These are phyloP conservation scores for Linnemannia zychae DNA, from an alignment of 192 early-diverging fungal species.

Conservation along the genomic window DNA sequence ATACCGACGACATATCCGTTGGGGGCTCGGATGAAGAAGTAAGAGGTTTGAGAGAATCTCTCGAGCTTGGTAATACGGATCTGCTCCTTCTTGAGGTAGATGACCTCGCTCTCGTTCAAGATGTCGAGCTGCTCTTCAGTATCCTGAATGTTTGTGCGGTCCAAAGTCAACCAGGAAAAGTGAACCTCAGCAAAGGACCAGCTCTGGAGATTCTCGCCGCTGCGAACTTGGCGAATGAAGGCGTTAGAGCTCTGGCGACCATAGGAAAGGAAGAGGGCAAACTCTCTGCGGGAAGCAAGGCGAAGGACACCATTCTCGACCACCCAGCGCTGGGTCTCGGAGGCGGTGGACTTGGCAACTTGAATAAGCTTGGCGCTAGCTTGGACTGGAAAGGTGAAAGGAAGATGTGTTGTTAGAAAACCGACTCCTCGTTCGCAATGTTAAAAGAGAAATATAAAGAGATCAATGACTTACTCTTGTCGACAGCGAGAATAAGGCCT, in stretches of 20 bases:
- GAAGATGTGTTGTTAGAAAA: not conserved
- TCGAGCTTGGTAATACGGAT: conserved; percentile 12
- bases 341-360: conserved; percentile 10
- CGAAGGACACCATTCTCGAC: conserved; percentile 39
- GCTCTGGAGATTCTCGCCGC: conserved; percentile 28
- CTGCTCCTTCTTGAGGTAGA: conserved; percentile 27
- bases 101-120: conserved; percentile 27
- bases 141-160: conserved; percentile 5
- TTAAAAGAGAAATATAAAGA: not conserved
- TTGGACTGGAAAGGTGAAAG: conserved; percentile 22
- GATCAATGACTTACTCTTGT: conserved; percentile 14
- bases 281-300: conserved; percentile 40
- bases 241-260: conserved; percentile 45
- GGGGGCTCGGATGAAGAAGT: conserved; percentile 52
- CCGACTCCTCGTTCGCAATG: not conserved
- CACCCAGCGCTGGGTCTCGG: conserved; percentile 44
- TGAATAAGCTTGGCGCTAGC: conserved; percentile 38
- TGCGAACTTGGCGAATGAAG: conserved; percentile 41
- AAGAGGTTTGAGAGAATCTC: conserved; percentile 32
- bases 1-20: conserved; percentile 46
- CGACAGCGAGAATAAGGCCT: conserved; percentile 36
- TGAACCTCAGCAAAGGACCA: conserved; percentile 51
- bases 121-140: conserved; percentile 36
- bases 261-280: conserved; percentile 43
- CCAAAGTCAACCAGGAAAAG: conserved; percentile 55